phyloP scores from a whole-genome alignment of 768 basidiomycete genomes.

The Boletus rubroflammeus region DNA sequence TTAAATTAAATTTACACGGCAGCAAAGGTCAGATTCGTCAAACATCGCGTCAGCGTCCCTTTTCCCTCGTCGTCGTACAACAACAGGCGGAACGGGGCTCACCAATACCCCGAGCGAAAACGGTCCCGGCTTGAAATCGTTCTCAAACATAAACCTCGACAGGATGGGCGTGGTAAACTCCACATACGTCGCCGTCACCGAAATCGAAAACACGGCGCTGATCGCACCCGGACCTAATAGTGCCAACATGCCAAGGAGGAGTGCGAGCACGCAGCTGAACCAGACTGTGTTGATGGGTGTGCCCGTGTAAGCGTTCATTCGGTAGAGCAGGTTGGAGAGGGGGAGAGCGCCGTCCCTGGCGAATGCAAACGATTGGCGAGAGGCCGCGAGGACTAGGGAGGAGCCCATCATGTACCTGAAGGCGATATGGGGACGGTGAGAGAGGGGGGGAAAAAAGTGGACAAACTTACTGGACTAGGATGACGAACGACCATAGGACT shows the following conservation, averaged over 20 bases:
- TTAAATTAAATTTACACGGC: too few relatives aligned
- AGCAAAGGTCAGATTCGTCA: not conserved
- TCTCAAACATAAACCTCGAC: slow-evolving; percentile 44
- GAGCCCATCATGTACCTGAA: slow-evolving; percentile 45
- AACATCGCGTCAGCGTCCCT: not conserved
- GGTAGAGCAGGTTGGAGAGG: slow-evolving; percentile 48
- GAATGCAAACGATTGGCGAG: slow-evolving; percentile 54
- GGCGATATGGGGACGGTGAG: not conserved
- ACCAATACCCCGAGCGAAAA: slow-evolving; percentile 43
- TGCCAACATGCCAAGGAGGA: slow-evolving; percentile 48
- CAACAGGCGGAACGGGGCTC: slow-evolving; percentile 2
- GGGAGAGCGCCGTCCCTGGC: slow-evolving; percentile 59
- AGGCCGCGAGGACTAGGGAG: slow-evolving; percentile 40
- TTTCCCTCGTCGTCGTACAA: not conserved
- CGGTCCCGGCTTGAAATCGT: slow-evolving; percentile 43
- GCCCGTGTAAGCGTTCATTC: slow-evolving; percentile 45
- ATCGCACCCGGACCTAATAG: slow-evolving; percentile 53
- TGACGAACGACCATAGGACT: slow-evolving; percentile 50
- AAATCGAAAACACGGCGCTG: slow-evolving; percentile 51
- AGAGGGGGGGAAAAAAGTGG: not conserved
- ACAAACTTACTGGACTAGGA: slow-evolving; percentile 40
- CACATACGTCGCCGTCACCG: slow-evolving; percentile 42
- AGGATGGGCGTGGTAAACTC: slow-evolving; percentile 45
- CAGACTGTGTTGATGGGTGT: slow-evolving; percentile 61
- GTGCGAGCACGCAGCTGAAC: slow-evolving; percentile 40